Evolutionary conservation across 2,329 filamentous ascomycete genomes (phyloP).

Genomic region (Penicillium sp.): DNA sequence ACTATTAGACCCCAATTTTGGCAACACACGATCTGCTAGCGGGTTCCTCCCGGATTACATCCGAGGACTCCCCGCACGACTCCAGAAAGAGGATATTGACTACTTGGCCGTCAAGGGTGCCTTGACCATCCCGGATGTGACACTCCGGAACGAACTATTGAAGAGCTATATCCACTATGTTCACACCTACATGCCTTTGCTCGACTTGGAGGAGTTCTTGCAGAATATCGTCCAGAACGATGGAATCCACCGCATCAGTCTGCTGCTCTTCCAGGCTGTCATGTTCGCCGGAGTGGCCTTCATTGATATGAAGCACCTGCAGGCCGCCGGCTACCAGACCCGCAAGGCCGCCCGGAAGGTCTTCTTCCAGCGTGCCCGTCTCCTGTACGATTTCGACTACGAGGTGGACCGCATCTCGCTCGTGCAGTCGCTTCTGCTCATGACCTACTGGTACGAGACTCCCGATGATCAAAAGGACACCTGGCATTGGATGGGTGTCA

Average conservation of each 20-base stretch:
- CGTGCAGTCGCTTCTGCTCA: constrained; percentile 77
- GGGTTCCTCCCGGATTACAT: constrained; percentile 59
- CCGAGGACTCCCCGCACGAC: constrained; percentile 66
- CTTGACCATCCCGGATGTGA: constrained; percentile 60
- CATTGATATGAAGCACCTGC: constrained; percentile 68
- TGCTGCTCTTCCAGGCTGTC: constrained; percentile 83
- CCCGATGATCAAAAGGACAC: constrained; percentile 96
- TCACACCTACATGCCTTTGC: constrained; percentile 83
- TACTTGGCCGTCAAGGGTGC: constrained; percentile 80
- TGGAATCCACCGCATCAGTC: constrained; percentile 62
- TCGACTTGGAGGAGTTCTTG: constrained; percentile 58
- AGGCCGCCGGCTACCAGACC: constrained; percentile 65
- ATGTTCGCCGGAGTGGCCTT: constrained; percentile 91
- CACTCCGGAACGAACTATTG: constrained; percentile 70
- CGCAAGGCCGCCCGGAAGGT: constrained; percentile 75
- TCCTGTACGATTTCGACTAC: constrained; percentile 91
- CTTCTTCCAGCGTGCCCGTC: constrained; percentile 80
- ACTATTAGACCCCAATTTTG: constrained; percentile 39
- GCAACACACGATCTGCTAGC: constrained; percentile 39
- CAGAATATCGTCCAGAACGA: constrained; percentile 55
- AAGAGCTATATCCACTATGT: constrained; percentile 80
- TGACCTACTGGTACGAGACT: constrained; percentile 97
- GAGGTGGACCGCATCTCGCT: constrained; percentile 81
- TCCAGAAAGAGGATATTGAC: constrained; percentile 70
- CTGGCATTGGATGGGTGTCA: constrained; percentile 98